A percentile compares a stretch with the other conserved stretches of the same genome.
These are phyloP conservation scores for Pyrenophora tritici-repentis DNA, from an alignment of 2,329 filamentous ascomycete species.

Conservation along the genomic window DNA sequence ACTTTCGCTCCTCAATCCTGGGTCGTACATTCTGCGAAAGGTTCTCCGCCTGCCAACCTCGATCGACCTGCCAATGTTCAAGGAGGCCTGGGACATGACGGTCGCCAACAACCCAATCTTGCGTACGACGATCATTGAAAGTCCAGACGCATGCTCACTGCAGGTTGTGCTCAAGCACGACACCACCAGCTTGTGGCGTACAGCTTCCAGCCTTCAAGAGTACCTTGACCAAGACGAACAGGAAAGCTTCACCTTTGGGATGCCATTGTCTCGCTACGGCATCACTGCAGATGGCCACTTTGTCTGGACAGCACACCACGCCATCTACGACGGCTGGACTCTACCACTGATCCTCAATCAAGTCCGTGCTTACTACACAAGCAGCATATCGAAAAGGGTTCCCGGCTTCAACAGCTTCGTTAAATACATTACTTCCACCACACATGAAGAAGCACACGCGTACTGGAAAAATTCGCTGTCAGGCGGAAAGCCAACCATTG, in stretches of 20 bases:
- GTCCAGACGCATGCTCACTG: slow-evolving; percentile 1
- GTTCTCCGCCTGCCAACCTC: slow-evolving; percentile 31
- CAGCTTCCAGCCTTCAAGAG: slow-evolving; percentile 6
- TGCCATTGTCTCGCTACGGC: slow-evolving; percentile 15
- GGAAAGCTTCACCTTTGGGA: slow-evolving; percentile 11
- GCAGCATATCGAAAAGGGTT: background rate
- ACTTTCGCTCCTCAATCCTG: slow-evolving; percentile 42
- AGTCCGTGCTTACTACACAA: background rate
- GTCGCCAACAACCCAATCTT: slow-evolving; percentile 50
- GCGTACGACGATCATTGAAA: slow-evolving; percentile 43
- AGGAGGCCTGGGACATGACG: slow-evolving; percentile 49
- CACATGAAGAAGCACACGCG: background rate
- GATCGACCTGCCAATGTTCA: slow-evolving; percentile 33
- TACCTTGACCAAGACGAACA: slow-evolving; percentile 14
- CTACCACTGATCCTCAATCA: slow-evolving; percentile 12
- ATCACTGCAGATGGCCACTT: slow-evolving; percentile 23
- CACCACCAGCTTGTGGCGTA: slow-evolving; percentile 8
- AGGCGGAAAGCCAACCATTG: background rate
- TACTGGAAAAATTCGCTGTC: background rate
- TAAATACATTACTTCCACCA: background rate
- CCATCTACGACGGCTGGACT: slow-evolving; percentile 33
- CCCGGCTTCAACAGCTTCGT: slow-evolving; percentile 16
- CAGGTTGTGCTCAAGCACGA: slow-evolving; percentile 15
- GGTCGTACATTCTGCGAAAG: slow-evolving; percentile 58
- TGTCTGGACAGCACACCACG: slow-evolving; percentile 33